phyloP scores from a whole-genome alignment of 2,329 filamentous ascomycete species.

The Fusarium illudens region DNA sequence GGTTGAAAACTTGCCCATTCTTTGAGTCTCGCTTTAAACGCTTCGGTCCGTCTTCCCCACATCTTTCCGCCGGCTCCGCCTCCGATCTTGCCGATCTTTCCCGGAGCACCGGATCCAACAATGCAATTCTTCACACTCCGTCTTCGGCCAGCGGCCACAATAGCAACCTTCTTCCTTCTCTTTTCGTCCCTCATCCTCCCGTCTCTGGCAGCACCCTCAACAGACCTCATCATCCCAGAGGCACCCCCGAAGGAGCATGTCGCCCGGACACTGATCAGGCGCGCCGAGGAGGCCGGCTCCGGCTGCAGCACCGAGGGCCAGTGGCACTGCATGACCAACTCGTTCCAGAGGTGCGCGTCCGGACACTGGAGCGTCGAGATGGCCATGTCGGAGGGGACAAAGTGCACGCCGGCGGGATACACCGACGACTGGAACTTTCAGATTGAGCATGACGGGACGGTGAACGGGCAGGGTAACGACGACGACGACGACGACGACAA shows the following conservation, averaged over 20 bases:
- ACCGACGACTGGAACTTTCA: conserved; percentile 49
- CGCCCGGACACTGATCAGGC: conserved; percentile 12
- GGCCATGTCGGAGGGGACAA: conserved; percentile 54
- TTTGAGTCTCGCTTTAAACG: neutral
- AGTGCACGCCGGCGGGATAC: conserved; percentile 55
- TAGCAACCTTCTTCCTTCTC: conserved; percentile 9
- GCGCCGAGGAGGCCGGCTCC: conserved; percentile 48
- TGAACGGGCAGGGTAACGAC: neutral
- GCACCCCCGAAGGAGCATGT: neutral
- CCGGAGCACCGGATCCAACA: conserved; percentile 6
- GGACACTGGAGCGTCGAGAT: conserved; percentile 58
- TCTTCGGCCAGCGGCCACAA: neutral
- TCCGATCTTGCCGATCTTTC: conserved; percentile 18
- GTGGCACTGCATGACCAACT: conserved; percentile 62
- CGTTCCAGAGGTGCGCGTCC: conserved; percentile 60
- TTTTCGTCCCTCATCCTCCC: conserved; percentile 16
- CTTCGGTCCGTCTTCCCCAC: conserved; percentile 17
- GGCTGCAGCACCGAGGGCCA: conserved; percentile 58
- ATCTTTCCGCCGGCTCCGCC: conserved; percentile 19
- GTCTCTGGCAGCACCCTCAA: neutral
- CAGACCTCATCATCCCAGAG: neutral
- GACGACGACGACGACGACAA: neutral
- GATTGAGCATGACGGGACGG: conserved; percentile 44
- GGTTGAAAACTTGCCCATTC: neutral
- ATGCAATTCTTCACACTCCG: conserved; percentile 16